Evolutionary conservation across 345 rosid genomes (phyloP).

Genomic region (Punica granatum): DNA sequence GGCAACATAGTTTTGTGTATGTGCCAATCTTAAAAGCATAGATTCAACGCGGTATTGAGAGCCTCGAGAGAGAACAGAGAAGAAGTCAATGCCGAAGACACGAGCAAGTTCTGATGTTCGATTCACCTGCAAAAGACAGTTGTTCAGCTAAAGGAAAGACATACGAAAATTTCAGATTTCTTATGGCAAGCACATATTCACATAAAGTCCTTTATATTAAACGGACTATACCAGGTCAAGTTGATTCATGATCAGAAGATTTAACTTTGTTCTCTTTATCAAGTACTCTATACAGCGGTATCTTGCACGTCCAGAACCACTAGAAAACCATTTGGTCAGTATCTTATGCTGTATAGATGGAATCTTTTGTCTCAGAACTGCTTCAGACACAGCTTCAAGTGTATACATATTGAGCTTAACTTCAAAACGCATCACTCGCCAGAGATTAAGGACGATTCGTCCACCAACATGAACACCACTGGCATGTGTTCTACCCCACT

Average conservation of each 20-base stretch:
- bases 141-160: not conserved
- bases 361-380: constrained; percentile 72
- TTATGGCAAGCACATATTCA: not conserved
- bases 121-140: constrained; percentile 60
- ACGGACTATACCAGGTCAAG: constrained; percentile 72
- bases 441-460: constrained; percentile 77
- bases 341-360: constrained; percentile 61
- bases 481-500: constrained; percentile 98
- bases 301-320: constrained; percentile 72
- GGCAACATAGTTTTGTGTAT: constrained; percentile 87
- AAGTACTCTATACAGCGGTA: constrained; percentile 74
- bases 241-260: constrained; percentile 68
- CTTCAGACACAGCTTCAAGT: constrained; percentile 72
- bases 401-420: constrained; percentile 81
- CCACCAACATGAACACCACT: constrained; percentile 98
- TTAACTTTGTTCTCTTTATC: constrained; percentile 63
- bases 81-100: constrained; percentile 91
- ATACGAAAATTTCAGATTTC: not conserved
- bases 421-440: constrained; percentile 87
- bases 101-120: constrained; percentile 99
- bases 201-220: not conserved
- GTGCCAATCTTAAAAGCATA: constrained; percentile 92
- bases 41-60: constrained; percentile 98
- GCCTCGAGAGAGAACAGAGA: constrained; percentile 97
- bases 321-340: constrained; percentile 70